A percentile compares a stretch with the other conserved stretches of the same genome.
These are phyloP conservation scores for Alternaria rosae DNA, from an alignment of 2,329 filamentous ascomycete genomes.

Conservation along the genomic window DNA sequence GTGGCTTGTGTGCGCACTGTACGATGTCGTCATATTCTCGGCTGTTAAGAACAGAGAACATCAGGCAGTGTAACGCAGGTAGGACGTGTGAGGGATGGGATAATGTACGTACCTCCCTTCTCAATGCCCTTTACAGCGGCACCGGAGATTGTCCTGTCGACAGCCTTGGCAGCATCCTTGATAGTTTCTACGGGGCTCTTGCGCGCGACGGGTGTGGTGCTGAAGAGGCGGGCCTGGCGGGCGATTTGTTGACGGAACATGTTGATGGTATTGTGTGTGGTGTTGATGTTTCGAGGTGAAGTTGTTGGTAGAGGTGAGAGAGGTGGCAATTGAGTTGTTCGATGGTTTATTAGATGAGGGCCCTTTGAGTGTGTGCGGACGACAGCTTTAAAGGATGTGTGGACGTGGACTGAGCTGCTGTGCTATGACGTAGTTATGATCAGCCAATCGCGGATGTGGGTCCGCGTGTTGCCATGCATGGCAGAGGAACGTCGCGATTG, in stretches of 20 bases:
- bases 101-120: conserved; percentile 62
- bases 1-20: neutral
- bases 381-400: conserved; percentile 26
- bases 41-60: conserved; percentile 6
- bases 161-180: conserved; percentile 66
- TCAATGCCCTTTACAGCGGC: conserved; percentile 68
- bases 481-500: conserved; percentile 8
- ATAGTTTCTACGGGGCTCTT: conserved; percentile 63
- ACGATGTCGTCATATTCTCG: conserved; percentile 21
- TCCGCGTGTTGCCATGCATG: conserved; percentile 1
- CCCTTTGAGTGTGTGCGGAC: conserved; percentile 9
- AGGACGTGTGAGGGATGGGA: neutral
- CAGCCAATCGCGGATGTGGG: conserved; percentile 14
- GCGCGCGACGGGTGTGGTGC: conserved; percentile 58
- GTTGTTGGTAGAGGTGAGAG: conserved; percentile 1
- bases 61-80: conserved; percentile 4
- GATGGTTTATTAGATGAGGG: conserved; percentile 11
- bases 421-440: conserved; percentile 36
- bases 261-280: conserved; percentile 28
- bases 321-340: conserved; percentile 7
- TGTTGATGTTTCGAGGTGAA: conserved; percentile 7
- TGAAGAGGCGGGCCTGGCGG: conserved; percentile 61
- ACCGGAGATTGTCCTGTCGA: conserved; percentile 64
- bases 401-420: conserved; percentile 11
- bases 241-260: conserved; percentile 57